These are phyloP conservation scores for Hypoxylon intermedium DNA, from an alignment of 495 filamentous ascomycete species.

Conservation along the genomic window DNA sequence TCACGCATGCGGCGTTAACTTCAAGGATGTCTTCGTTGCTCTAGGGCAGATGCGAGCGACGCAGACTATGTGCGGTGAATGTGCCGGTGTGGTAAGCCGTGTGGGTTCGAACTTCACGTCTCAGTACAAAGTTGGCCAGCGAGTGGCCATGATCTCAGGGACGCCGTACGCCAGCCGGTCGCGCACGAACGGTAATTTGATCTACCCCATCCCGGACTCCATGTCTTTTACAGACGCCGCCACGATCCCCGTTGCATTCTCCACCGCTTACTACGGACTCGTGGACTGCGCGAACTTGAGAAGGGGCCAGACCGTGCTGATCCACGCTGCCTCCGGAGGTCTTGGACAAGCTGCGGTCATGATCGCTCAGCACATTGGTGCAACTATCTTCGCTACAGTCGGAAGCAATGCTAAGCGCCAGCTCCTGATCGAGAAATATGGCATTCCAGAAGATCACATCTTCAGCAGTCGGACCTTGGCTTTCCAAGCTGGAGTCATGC, in stretches of 20 bases:
- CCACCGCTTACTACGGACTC: constrained; percentile 57
- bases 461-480: no score
- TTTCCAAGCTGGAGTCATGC: no score
- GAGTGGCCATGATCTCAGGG: no score
- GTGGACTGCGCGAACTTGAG: constrained; percentile 16
- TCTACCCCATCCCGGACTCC: constrained; percentile 49
- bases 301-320: constrained; percentile 56
- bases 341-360: constrained; percentile 60
- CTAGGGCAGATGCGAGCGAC: constrained; percentile 53
- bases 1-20: constrained; percentile 51
- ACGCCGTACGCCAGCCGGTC: neutral
- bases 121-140: no score
- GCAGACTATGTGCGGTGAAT: constrained; percentile 53
- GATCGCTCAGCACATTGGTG: constrained; percentile 54
- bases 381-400: constrained; percentile 57
- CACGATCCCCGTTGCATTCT: constrained; percentile 59
- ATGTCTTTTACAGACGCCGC: constrained; percentile 58
- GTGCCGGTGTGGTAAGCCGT: constrained; percentile 55
- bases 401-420: constrained; percentile 48
- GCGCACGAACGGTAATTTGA: neutral
- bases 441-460: constrained; percentile 54
- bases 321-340: constrained; percentile 58
- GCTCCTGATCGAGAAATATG: constrained; percentile 46
- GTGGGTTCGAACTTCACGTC: constrained; percentile 57
- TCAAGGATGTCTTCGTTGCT: constrained; percentile 57